Evolutionary conservation across 257 asterid genomes (phyloP), one percentile per base, ranked within the genome.

Genomic region (Lantana camara): DNA sequence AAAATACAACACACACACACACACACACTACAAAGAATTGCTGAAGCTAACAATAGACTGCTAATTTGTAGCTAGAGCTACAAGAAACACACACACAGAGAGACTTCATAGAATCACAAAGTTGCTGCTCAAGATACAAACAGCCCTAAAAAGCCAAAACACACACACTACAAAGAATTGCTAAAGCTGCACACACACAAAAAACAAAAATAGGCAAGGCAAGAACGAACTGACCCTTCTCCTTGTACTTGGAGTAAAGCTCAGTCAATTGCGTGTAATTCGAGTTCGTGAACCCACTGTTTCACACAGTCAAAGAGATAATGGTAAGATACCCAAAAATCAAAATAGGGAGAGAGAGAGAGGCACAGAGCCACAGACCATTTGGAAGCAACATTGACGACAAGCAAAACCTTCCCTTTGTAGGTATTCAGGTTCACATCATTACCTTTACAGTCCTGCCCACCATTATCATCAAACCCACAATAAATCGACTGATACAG

Each of bases 361-460:
- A 27, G 15, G 60, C 47, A 5, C 9, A 9, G 40, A 10, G 1
- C 1, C 40, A 35, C 50, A 40, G 16, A 90, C 96, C 97, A 91
- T 82, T 85, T 83, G 57, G 98, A 88, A 70, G 98, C 95, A 71
- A 91, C 98, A 68, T 91, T 91, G 10, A 91, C 98, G 47, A 88
- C 73, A 38, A 91, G 91, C 78, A 91, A 82, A 55, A 88, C 85
- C 56, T 91, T 86, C 73, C 95, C 96, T 51, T 70, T 85, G 76
- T 79, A 88, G 23, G 41, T 51, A 42, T 66, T 70, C 51, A 91
- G 87, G 76, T 76, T 67, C 27, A 78, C 95, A 69, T 88, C 94
- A 16, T 75, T 77, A 47, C 85, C 90, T 66, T 63, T 82, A 60
- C 55, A 16, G 40, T 84, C 91, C 96, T 88, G 81, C 50, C 12